Base-by-base conservation (phyloP, 2,329 filamentous ascomycete genomes). In the Penicillium sp. region DNA sequence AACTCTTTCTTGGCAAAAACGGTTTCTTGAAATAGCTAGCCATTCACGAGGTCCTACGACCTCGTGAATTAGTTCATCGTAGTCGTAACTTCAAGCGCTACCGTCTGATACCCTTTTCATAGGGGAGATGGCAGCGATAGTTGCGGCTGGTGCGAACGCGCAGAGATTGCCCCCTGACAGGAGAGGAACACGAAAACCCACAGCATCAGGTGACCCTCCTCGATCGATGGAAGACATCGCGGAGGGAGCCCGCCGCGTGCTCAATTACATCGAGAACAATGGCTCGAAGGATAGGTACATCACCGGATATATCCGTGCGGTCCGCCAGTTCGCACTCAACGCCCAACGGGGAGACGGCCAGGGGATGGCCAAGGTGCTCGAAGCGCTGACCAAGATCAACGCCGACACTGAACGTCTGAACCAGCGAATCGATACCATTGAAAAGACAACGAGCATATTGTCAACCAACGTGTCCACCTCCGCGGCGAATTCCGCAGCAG, bases 301-400 rank as follows among this genome's bases (percentile, higher is more conserved):
- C 53, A 50, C 45, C 10, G 45, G 46, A 52, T 55, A 46, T 52
- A 55, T 55, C 27, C 44, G 52, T 1, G 48, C 51, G 22, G 31
- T 57, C 35, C 51, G 48, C 46, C 13, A 52, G 41, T 52, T 50
- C 40, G 51, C 46, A 18, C 35, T 57, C 28, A 57, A 54, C 44
- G 54, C 48, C 54, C 43, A 57, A 50, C 48, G 48, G 45, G 51
- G 51, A 20, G 54, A 56, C 25, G 40, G 38, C 35, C 44, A 50
- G 54, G 49, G 48, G 27, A 54, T 54, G 39, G 28, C 28, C 9
- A 30, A 30, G 28, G 28, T 30, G 8, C 28, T 30, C 6, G 11
- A 30, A 30, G 28, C 28, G 28, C 8, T 30, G 28, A 56, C 50
- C 47, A 53, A 56, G 44, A 56, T 56, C 47, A 56, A 53, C 35